Evolutionary conservation across 2,329 filamentous ascomycete genomes (phyloP).

Genomic region (Fusarium foetens): DNA sequence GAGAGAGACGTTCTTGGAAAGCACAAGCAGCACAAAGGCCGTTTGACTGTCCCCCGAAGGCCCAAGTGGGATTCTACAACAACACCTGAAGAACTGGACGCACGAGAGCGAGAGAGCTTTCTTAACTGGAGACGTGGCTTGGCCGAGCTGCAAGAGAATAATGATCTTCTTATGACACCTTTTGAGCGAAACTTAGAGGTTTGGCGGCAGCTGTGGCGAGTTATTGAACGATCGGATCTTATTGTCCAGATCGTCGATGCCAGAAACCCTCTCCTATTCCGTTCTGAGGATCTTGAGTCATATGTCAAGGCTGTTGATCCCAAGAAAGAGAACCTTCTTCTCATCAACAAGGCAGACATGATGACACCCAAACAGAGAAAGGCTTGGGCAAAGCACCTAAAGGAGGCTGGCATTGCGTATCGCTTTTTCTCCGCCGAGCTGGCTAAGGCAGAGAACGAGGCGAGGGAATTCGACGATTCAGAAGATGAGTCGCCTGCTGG

Average conservation of each 20-base stretch:
- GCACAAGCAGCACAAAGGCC: constrained; percentile 80
- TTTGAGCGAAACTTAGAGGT: constrained; percentile 98
- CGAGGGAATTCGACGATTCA: constrained; percentile 64
- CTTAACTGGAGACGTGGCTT: constrained; percentile 89
- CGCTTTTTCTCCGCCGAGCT: constrained; percentile 95
- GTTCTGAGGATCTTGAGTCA: constrained; percentile 89
- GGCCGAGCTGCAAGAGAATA: constrained; percentile 91
- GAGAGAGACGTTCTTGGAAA: constrained; percentile 82
- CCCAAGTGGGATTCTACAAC: constrained; percentile 90
- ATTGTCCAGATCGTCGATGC: constrained; percentile 99
- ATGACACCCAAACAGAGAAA: constrained; percentile 87
- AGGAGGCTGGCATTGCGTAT: constrained; percentile 83
- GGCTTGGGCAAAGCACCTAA: constrained; percentile 88
- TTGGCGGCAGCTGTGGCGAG: constrained; percentile 97
- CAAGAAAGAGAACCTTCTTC: constrained; percentile 87
- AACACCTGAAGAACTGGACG: constrained; percentile 83
- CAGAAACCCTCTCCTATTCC: constrained; percentile 91
- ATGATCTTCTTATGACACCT: constrained; percentile 95
- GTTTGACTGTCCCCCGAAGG: constrained; percentile 88
- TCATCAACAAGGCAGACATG: constrained; percentile 99
- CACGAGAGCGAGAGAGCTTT: constrained; percentile 80
- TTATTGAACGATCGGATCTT: constrained; percentile 95
- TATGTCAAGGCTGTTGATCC: constrained; percentile 94
- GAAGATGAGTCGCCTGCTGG: constrained; percentile 51
- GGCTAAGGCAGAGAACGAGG: constrained; percentile 89